These are phyloP conservation scores for Sutorius eximius DNA, from an alignment of 1,284 basidiomycete species.

Conservation along the genomic window DNA sequence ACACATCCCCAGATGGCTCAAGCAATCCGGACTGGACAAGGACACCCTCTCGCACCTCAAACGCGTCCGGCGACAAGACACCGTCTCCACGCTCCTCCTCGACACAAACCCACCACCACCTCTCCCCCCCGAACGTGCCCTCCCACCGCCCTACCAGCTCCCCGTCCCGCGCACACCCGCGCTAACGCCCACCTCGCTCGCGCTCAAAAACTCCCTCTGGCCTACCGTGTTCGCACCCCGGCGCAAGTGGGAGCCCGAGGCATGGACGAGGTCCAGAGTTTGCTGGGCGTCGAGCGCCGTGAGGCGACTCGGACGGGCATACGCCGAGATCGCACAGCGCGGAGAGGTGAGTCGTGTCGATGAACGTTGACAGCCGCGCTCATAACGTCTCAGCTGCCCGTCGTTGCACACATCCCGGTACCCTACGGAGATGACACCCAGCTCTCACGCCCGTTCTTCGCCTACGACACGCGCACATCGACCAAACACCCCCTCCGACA, in stretches of 20 bases:
- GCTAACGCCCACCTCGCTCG: conserved; percentile 65
- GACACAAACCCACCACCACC: conserved; percentile 38
- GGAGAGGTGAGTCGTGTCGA: conserved; percentile 54
- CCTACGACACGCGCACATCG: conserved; percentile 69
- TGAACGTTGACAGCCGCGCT: too few species aligned
- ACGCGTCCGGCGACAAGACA: conserved; percentile 62
- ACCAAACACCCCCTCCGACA: conserved; percentile 79
- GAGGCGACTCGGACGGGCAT: conserved; percentile 48
- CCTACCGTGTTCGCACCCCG: conserved; percentile 78
- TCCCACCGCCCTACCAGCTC: conserved; percentile 52
- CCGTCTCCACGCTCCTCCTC: conserved; percentile 55
- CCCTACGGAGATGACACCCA: conserved; percentile 48
- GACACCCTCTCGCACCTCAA: conserved; percentile 75
- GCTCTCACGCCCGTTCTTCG: conserved; percentile 49
- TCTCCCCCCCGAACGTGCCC: conserved; percentile 40
- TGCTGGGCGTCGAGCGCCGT: conserved; percentile 78
- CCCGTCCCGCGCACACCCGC: conserved; percentile 74
- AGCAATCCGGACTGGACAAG: conserved; percentile 57
- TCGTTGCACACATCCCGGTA: conserved; percentile 72
- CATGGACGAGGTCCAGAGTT: conserved; percentile 65
- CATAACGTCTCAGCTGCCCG: conserved; percentile 55
- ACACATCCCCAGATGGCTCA: conserved; percentile 55
- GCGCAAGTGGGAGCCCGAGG: conserved; percentile 65
- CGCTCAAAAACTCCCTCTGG: conserved; percentile 72
- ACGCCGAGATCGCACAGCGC: conserved; percentile 41